Evolutionary conservation across 2,329 filamentous ascomycete species (phyloP).

Genomic region (Colletotrichum euphorbiae): DNA sequence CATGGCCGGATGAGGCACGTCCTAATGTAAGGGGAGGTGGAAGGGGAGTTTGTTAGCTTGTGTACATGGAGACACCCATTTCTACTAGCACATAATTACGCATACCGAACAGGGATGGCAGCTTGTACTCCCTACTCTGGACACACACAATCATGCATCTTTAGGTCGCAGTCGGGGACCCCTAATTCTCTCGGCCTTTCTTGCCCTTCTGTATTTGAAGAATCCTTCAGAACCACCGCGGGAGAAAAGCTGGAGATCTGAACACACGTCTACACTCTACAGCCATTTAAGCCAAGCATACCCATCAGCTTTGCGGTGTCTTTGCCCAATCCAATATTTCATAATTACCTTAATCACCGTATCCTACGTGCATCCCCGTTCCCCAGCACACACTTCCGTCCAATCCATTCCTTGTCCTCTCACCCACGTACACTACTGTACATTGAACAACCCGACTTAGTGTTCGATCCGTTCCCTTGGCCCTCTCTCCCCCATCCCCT

Average conservation of each 20-base stretch:
- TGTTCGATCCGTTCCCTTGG: slow-evolving; percentile 10
- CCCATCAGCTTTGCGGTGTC: background rate
- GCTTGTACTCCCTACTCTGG: background rate
- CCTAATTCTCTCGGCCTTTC: slow-evolving; percentile 3
- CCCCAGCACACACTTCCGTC: background rate
- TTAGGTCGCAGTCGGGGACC: slow-evolving; percentile 12
- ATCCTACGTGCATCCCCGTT: background rate
- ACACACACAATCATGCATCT: background rate
- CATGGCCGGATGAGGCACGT: background rate
- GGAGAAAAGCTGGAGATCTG: slow-evolving; percentile 5
- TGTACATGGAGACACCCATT: slow-evolving; percentile 4
- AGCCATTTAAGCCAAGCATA: slow-evolving; percentile 15
- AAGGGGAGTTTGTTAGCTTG: background rate
- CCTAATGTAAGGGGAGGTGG: background rate
- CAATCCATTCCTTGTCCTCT: slow-evolving; percentile 28
- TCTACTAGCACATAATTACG: background rate
- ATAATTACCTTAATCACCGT: background rate
- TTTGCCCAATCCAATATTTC: slow-evolving; percentile 19
- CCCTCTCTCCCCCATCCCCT: slow-evolving; percentile 11
- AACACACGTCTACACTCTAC: background rate
- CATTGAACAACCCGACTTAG: background rate
- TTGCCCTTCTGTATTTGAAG: background rate
- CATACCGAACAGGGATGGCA: background rate
- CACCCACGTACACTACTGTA: background rate
- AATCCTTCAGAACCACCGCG: background rate